Evolutionary conservation across 306 rosid species (phyloP).

Genomic region (Argentina anserina): DNA sequence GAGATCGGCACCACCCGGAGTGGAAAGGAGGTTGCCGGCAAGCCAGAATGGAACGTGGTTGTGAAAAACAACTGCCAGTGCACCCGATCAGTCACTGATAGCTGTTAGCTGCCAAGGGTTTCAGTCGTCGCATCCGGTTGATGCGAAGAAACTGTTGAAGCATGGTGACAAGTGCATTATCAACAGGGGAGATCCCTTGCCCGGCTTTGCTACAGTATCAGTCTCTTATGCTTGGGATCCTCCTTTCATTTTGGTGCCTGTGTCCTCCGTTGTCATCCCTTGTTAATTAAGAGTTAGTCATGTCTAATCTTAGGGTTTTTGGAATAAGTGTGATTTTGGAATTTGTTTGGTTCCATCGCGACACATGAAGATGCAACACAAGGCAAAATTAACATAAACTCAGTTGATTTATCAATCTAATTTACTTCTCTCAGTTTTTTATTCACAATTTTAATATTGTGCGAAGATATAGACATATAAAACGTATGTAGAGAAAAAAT

Average conservation of each 20-base stretch:
- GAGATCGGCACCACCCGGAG: background rate
- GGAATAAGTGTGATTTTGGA: background rate
- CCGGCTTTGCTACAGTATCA: background rate
- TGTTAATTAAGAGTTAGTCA: background rate
- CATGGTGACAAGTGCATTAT: slow-evolving; percentile 2
- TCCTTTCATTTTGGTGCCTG: background rate
- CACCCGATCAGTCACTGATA: background rate
- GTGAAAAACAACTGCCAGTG: background rate
- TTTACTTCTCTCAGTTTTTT: background rate
- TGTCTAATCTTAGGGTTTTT: background rate
- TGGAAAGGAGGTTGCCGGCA: background rate
- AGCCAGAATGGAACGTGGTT: slow-evolving; percentile 5
- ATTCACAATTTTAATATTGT: background rate
- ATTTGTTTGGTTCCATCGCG: background rate
- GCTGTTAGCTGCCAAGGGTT: background rate
- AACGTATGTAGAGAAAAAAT: no score
- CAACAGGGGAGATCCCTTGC: background rate
- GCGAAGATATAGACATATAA: no score
- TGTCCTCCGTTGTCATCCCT: background rate
- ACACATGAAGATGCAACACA: background rate
- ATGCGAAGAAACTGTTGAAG: background rate
- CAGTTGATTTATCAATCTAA: background rate
- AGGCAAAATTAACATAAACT: background rate
- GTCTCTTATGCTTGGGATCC: slow-evolving; percentile 6
- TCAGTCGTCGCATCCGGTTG: background rate